These are phyloP conservation scores for Isatis lusitanica DNA, from an alignment of 441 rosid genomes.

Conservation along the genomic window DNA sequence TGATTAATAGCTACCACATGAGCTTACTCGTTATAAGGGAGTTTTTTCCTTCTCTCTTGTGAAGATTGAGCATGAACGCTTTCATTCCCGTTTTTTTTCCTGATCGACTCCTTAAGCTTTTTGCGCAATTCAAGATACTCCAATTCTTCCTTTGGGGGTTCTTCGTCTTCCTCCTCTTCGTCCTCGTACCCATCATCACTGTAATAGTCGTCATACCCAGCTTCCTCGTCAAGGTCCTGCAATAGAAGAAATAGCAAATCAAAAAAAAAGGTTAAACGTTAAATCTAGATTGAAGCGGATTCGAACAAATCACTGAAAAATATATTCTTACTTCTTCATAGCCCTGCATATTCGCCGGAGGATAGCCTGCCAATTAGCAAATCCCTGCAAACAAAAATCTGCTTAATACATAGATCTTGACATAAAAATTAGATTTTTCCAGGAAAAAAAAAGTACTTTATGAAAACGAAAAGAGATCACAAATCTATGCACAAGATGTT, in stretches of 20 bases:
- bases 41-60: slow-evolving; percentile 46
- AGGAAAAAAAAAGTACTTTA: neutral
- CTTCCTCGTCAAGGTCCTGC: slow-evolving; percentile 74
- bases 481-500: neutral
- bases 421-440: neutral
- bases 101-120: slow-evolving; percentile 57
- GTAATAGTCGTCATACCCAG: slow-evolving; percentile 67
- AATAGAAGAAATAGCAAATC: neutral
- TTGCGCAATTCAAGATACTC: slow-evolving; percentile 73
- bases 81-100: slow-evolving; percentile 54
- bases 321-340: slow-evolving; percentile 30
- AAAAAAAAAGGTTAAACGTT: neutral
- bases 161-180: slow-evolving; percentile 45
- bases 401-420: neutral
- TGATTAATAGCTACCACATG: slow-evolving; percentile 29
- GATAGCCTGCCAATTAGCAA: slow-evolving; percentile 4
- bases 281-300: neutral
- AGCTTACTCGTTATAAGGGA: slow-evolving; percentile 55
- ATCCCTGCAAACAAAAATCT: slow-evolving; percentile 13
- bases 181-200: slow-evolving; percentile 34
- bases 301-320: neutral
- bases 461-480: neutral
- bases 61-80: slow-evolving; percentile 44
- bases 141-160: slow-evolving; percentile 59
- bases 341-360: slow-evolving; percentile 21